Conservation (phyloP, 331 rosid species). For the Stylosanthes scabra region DNA sequence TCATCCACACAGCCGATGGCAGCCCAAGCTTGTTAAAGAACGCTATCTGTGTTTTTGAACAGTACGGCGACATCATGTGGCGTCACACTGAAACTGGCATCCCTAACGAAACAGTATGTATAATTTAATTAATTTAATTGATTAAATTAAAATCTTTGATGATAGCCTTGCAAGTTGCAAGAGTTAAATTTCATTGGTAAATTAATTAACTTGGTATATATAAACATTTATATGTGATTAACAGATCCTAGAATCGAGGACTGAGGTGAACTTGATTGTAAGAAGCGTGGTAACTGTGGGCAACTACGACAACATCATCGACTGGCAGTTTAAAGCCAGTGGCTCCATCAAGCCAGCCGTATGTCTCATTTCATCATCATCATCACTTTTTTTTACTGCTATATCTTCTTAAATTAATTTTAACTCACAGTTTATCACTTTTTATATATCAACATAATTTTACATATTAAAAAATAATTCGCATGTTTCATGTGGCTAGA, state of each 20-base stretch:
- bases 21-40: conserved; percentile 28
- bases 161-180: no score
- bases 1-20: conserved; percentile 22
- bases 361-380: conserved; percentile 1
- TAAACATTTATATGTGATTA: no score
- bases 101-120: conserved; percentile 28
- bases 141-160: no score
- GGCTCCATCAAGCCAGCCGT: conserved; percentile 49
- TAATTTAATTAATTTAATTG: no score
- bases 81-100: conserved; percentile 48
- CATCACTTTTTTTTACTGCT: no score
- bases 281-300: conserved; percentile 44
- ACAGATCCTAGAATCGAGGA: conserved; percentile 40
- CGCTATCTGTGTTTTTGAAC: conserved; percentile 69
- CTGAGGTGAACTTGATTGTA: conserved; percentile 45
- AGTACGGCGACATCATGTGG: conserved; percentile 47
- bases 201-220: no score
- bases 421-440: no score
- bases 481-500: no score
- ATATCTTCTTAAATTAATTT: no score
- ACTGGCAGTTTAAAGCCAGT: conserved; percentile 52
- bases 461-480: no score
- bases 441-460: no score
- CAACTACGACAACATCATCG: conserved; percentile 50
- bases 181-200: no score